Evolutionary conservation across 2,329 filamentous ascomycete species (phyloP).

Genomic region (Neofusicoccum laricinum): DNA sequence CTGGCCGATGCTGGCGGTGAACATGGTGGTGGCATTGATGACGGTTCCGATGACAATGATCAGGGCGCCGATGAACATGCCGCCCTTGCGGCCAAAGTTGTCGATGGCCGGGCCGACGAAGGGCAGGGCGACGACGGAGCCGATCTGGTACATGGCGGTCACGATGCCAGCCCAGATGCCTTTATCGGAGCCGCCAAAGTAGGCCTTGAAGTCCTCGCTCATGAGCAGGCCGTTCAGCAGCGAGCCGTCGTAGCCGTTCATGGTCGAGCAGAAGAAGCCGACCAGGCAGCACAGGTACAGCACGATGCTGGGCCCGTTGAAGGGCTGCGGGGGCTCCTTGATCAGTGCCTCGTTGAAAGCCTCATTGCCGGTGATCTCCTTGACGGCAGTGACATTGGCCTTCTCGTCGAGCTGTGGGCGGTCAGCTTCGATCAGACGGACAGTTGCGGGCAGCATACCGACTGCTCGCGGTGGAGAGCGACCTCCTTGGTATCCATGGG

Average conservation of each 20-base stretch:
- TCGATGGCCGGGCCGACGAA: constrained; percentile 44
- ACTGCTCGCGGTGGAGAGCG: not conserved
- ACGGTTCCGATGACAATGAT: constrained; percentile 53
- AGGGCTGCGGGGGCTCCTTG: constrained; percentile 46
- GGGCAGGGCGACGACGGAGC: constrained; percentile 45
- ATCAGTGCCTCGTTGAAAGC: constrained; percentile 56
- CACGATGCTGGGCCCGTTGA: constrained; percentile 22
- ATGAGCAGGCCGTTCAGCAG: constrained; percentile 50
- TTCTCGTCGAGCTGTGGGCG: constrained; percentile 1
- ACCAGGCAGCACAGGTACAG: constrained; percentile 24
- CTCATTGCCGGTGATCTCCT: constrained; percentile 51
- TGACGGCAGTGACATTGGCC: constrained; percentile 26
- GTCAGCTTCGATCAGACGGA: not conserved
- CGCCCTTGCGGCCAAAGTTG: constrained; percentile 42
- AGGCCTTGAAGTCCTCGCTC: constrained; percentile 43
- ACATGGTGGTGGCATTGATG: constrained; percentile 43
- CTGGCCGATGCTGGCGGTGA: constrained; percentile 40
- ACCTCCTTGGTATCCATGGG: constrained; percentile 8
- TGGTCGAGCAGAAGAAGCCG: constrained; percentile 22
- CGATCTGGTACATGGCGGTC: constrained; percentile 50
- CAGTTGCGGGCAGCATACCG: not conserved
- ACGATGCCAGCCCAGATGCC: constrained; percentile 47
- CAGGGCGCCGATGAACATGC: constrained; percentile 55
- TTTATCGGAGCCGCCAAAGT: constrained; percentile 40
- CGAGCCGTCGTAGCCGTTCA: constrained; percentile 50